phyloP scores from a whole-genome alignment of 129 eudicot species.

The Lactuca sativa region DNA sequence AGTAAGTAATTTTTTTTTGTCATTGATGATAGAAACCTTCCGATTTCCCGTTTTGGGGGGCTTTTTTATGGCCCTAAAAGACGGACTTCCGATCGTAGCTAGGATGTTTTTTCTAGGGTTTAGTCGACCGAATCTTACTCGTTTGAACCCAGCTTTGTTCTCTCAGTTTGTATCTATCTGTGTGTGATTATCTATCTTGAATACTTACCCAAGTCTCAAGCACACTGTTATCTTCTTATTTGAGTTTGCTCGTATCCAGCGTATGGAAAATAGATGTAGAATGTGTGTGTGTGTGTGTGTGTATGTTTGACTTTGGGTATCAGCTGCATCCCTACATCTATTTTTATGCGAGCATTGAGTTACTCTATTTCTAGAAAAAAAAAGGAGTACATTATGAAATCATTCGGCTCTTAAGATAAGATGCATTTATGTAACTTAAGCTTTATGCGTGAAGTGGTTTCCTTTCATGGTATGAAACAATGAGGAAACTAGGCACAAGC shows the following conservation, averaged over 20 bases:
- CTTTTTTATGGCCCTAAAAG: background rate
- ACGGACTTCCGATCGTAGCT: constrained; percentile 10
- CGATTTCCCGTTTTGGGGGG: background rate
- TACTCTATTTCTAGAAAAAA: constrained; percentile 4
- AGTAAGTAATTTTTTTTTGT: constrained; percentile 19
- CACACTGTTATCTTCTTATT: constrained; percentile 1
- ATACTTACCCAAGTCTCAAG: background rate
- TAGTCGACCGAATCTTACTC: background rate
- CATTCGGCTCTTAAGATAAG: background rate
- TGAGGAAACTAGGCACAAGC: background rate
- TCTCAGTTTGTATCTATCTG: background rate
- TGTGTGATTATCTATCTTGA: background rate
- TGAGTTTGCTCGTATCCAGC: constrained; percentile 1
- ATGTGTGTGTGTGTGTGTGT: background rate
- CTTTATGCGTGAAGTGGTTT: constrained; percentile 3
- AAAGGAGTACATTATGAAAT: background rate
- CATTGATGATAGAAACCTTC: background rate
- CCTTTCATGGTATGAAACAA: background rate
- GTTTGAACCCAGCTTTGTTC: background rate
- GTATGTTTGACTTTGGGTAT: background rate
- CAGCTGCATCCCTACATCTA: background rate
- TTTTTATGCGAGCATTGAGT: background rate
- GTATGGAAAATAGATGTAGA: background rate
- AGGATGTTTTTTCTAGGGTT: background rate
- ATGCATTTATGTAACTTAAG: constrained; percentile 1